A percentile compares a stretch with the other conserved stretches of the same genome.
These are phyloP conservation scores for Raphanus sativus DNA, from an alignment of 345 rosid species.

Conservation along the genomic window DNA sequence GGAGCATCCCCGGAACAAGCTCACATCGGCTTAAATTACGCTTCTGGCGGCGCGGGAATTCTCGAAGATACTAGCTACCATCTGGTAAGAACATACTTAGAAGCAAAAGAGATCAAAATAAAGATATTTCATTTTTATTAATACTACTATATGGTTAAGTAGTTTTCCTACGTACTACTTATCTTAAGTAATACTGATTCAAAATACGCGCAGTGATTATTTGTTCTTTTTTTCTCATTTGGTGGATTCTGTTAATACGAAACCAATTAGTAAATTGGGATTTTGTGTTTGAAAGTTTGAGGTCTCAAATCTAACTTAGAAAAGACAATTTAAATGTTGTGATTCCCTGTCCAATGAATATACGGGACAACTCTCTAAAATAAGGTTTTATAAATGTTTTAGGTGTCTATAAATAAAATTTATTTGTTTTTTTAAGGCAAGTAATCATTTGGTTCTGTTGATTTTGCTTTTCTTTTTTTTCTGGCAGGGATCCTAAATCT, in stretches of 20 bases:
- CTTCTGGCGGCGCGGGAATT: slow-evolving; percentile 66
- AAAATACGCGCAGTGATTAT: background rate
- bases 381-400: background rate
- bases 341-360: background rate
- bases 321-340: background rate
- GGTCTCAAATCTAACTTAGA: background rate
- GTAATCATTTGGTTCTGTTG: slow-evolving; percentile 1
- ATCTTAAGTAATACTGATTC: background rate
- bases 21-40: slow-evolving; percentile 57
- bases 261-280: background rate
- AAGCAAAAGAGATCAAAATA: background rate
- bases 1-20: slow-evolving; percentile 30
- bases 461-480: background rate
- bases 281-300: background rate
- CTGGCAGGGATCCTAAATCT: background rate
- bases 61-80: slow-evolving; percentile 52
- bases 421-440: background rate
- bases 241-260: background rate
- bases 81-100: slow-evolving; percentile 41
- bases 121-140: background rate
- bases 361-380: background rate
- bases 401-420: background rate
- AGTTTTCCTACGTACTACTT: background rate
- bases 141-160: background rate
- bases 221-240: background rate